Conservation (phyloP, 2,329 filamentous ascomycete genomes). For the Setomelanomma holmii region DNA sequence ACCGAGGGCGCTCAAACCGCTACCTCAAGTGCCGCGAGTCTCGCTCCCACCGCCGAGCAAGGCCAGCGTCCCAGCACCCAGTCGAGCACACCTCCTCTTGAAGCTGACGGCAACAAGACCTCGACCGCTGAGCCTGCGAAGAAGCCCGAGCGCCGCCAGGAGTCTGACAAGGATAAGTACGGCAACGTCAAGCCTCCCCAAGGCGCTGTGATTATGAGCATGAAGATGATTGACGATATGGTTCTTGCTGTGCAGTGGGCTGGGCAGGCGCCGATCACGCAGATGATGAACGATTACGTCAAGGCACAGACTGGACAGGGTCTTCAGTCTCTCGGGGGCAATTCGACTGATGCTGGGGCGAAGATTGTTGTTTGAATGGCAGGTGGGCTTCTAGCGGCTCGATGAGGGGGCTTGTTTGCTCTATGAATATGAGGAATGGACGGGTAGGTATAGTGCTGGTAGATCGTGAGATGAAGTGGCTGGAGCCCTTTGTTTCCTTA, state of each 20-base stretch:
- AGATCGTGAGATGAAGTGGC: neutral
- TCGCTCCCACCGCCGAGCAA: conserved; percentile 7
- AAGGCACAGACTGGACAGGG: conserved; percentile 33
- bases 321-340: conserved; percentile 5
- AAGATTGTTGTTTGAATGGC: conserved; percentile 8
- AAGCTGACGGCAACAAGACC: conserved; percentile 16
- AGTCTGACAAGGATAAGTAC: conserved; percentile 30
- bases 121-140: conserved; percentile 10
- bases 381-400: too few species aligned
- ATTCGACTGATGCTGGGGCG: conserved; percentile 4
- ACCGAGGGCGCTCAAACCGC: neutral
- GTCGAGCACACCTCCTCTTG: conserved; percentile 12
- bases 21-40: too few species aligned
- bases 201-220: conserved; percentile 41
- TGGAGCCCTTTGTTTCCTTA: neutral
- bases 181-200: conserved; percentile 22
- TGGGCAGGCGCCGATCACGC: conserved; percentile 37
- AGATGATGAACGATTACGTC: conserved; percentile 47
- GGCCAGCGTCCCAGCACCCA: conserved; percentile 5
- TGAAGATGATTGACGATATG: conserved; percentile 46
- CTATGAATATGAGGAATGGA: neutral
- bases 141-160: conserved; percentile 27
- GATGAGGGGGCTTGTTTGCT: neutral
- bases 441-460: neutral
- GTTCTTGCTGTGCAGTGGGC: conserved; percentile 32